Evolutionary conservation across 2,329 filamentous ascomycete genomes (phyloP).

Genomic region (Phialocephala sp.): DNA sequence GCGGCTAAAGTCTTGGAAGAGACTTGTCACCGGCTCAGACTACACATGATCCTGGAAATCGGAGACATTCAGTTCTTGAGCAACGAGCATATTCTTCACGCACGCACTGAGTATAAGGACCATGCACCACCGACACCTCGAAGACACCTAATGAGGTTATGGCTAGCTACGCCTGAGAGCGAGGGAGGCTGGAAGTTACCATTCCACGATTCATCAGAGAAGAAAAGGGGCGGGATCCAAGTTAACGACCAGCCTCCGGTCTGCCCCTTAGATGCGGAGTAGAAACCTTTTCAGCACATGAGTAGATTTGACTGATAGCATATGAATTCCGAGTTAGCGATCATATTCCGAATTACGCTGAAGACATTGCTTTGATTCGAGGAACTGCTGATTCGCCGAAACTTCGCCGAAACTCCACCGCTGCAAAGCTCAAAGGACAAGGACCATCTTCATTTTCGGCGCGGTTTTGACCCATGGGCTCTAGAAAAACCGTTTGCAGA

Average conservation of each 20-base stretch:
- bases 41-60: conserved; percentile 87
- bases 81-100: conserved; percentile 82
- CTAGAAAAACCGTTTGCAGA: background rate
- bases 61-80: conserved; percentile 88
- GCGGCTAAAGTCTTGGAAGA: conserved; percentile 76
- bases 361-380: background rate
- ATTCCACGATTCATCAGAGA: conserved; percentile 79
- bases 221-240: conserved; percentile 89
- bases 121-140: conserved; percentile 70
- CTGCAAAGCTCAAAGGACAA: too few relatives aligned
- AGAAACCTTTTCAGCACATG: conserved; percentile 33
- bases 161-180: conserved; percentile 79
- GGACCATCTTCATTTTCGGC: background rate
- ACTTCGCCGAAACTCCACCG: too few relatives aligned
- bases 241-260: conserved; percentile 80
- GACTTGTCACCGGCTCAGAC: conserved; percentile 63
- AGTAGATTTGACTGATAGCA: background rate
- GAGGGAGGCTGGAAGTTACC: conserved; percentile 88
- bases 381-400: too few relatives aligned
- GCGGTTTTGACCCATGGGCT: background rate
- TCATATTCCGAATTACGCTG: background rate
- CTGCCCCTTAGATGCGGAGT: conserved; percentile 80
- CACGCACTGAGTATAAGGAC: conserved; percentile 80
- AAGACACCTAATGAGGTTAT: conserved; percentile 81
- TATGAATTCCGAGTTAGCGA: too few relatives aligned